Base-by-base conservation (phyloP, 768 basidiomycete species). In the Megacollybia marginata region DNA sequence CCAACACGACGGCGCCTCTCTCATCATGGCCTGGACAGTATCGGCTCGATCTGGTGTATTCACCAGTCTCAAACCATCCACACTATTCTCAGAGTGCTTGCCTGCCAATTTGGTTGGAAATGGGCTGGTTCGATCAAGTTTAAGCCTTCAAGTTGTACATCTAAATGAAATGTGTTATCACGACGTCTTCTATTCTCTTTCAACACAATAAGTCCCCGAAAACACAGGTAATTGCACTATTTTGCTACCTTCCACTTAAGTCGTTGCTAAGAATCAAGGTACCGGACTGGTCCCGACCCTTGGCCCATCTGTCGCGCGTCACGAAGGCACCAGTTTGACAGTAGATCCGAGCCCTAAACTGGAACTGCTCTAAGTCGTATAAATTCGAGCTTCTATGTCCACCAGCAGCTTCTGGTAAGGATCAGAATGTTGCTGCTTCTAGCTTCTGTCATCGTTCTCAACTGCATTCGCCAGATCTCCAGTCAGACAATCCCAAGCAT, bases 11-110 rank as follows among this genome's bases (percentile, higher is more conserved):
- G 9, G 56, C 60, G 1, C 52, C 33, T 6, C 23, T 28, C 23
- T 28, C 23, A 28, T 28, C 23, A 28, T 28, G 23, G 23, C 23
- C 23, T 28, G 23, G 23, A 18, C 54, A 13, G 18, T 15, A 54
- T 28, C 54, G 61, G 31, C 52, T 56, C n/a, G 62, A 64, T 46
- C 46, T 65, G 23, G 62, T 65, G 8, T 65, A 58, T 51, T 56
- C 60, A 19, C 59, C 63, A 1, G 48, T 62, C 15, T 55, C 48
- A 3, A 60, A 56, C 42, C 58, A 62, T 46, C 55, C 60, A 5
- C 52, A 65, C 47, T 65, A 65, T 46, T 33, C 46, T 16, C 31
- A 55, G 42, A 48, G 33, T 31, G 50, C 40, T 35, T 62, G 61
- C 8, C 15, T 40, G 8, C 38, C 38, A 40, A 8, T 40, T 8